Conservation (phyloP, 2,329 filamentous ascomycete species). For the Fusarium agapanthi region DNA sequence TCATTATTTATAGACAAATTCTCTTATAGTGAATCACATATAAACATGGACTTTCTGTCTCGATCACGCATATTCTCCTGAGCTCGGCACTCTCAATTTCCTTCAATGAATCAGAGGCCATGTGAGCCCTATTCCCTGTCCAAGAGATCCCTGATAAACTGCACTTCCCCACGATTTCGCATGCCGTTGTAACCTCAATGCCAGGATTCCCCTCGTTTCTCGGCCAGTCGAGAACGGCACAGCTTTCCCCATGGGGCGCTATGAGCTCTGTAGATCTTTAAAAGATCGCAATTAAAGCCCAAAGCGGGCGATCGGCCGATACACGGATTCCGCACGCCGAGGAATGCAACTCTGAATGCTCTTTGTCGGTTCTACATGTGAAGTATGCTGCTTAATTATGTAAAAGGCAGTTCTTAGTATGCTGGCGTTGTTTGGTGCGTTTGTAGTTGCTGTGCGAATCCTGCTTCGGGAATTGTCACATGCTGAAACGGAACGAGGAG, state of each 20-base stretch:
- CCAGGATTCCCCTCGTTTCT: not conserved
- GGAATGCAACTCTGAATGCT: constrained; percentile 3
- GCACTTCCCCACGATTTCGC: not conserved
- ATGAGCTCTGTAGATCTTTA: constrained; percentile 18
- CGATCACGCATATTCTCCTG: not conserved
- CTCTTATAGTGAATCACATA: not conserved
- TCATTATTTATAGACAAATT: not conserved
- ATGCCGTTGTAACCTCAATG: not conserved
- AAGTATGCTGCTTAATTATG: not conserved
- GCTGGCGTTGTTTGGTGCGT: not conserved
- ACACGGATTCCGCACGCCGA: constrained; percentile 9
- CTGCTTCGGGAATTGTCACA: not conserved
- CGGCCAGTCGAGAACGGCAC: not conserved
- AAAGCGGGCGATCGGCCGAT: constrained; percentile 17
- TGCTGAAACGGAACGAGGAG: not conserved
- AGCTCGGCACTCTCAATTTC: not conserved
- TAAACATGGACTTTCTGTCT: not conserved
- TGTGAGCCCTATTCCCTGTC: not conserved
- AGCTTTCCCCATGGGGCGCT: constrained; percentile 17
- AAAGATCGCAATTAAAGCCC: not conserved
- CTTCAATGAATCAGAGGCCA: not conserved
- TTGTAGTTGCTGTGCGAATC: not conserved
- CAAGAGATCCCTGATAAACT: not conserved
- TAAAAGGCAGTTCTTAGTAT: not conserved
- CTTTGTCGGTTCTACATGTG: constrained; percentile 13